Base-by-base conservation (phyloP, 2,329 filamentous ascomycete genomes). In the Monilinia fructigena region DNA sequence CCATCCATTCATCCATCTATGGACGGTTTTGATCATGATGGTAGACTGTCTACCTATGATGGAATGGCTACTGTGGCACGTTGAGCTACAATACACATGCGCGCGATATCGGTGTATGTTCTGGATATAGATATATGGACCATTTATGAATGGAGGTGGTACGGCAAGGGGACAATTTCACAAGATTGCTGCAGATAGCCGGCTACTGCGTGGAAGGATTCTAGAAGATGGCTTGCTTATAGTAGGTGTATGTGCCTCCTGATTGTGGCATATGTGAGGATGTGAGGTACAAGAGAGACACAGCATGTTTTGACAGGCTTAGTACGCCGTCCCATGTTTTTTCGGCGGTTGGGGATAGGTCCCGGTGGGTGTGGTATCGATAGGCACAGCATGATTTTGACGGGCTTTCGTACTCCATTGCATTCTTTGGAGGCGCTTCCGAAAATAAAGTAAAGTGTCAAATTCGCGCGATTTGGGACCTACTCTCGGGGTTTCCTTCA, bases 281-380 rank as follows among this genome's bases (percentile, higher is more conserved):
- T 18, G 6, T 31, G 26, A 56, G 14, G 20, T 48, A 35, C 42
- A 23, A 40, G 42, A 23, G 40, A 40, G 1, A 20, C 47, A 58
- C 62, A 18, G 53, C 53, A 64, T 64, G 11, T 11, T 42, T 56
- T 38, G 62, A 56, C 40, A 40, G 52, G 38, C 56, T 35, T 40
- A 16, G 28, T 48, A 48, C 52, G 26, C 61, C 61, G 48, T 64
- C 61, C 53, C 61, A 60, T 35, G 56, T 60, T 60, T 59, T 10
- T 31, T 16, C 26, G 26, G 28, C 20, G 18, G 42, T 35, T 35
- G 6, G 26, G 42, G 48, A 53, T 38, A 18, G 47, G 28, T 56
- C 3, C 23, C 20, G 31, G 12, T n/a, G 7, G 50, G 26, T 58
- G 28, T 59, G 40, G 55, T n/a, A 10, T 47, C 2, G 20, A 23